Evolutionary conservation across 164 flowering plant genomes (phyloP).

Genomic region (Dillenia suffruticosa): DNA sequence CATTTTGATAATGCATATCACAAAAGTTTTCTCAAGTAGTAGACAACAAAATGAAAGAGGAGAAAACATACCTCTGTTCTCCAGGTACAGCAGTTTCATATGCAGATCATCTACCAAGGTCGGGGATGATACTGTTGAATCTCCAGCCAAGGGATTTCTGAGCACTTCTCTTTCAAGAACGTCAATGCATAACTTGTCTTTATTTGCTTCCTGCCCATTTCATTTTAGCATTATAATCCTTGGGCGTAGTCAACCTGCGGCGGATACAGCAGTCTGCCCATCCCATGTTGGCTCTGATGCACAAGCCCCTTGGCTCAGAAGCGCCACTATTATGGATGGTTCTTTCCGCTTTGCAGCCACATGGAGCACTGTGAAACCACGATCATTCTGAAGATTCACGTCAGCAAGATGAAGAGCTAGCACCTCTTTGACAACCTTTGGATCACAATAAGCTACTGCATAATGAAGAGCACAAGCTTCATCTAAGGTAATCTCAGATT

Average conservation of each 20-base stretch:
- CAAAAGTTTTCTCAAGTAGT: too few species aligned
- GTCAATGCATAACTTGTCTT: slow-evolving; percentile 60
- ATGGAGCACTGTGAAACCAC: slow-evolving; percentile 68
- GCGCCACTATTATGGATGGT: slow-evolving; percentile 55
- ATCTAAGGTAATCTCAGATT: slow-evolving; percentile 51
- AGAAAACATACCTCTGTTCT: slow-evolving; percentile 50
- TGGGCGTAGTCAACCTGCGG: slow-evolving; percentile 58
- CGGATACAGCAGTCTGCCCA: slow-evolving; percentile 60
- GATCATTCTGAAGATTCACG: slow-evolving; percentile 42
- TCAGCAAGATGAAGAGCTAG: slow-evolving; percentile 43
- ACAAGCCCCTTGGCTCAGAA: slow-evolving; percentile 53
- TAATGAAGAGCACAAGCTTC: slow-evolving; percentile 73
- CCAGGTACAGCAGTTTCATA: slow-evolving; percentile 49
- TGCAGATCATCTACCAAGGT: slow-evolving; percentile 43
- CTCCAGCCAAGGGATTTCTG: slow-evolving; percentile 38
- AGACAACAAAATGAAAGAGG: too few species aligned
- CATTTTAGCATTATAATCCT: slow-evolving; percentile 51
- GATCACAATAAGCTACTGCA: slow-evolving; percentile 71
- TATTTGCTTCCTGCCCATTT: slow-evolving; percentile 58
- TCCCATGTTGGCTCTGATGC: slow-evolving; percentile 48
- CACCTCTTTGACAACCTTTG: slow-evolving; percentile 56
- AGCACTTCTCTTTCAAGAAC: slow-evolving; percentile 57
- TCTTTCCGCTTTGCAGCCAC: slow-evolving; percentile 73
- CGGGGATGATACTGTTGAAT: slow-evolving; percentile 24
- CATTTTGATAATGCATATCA: too few species aligned